Conservation (phyloP, 1,284 basidiomycete genomes). For the Ustilago hordei region DNA sequence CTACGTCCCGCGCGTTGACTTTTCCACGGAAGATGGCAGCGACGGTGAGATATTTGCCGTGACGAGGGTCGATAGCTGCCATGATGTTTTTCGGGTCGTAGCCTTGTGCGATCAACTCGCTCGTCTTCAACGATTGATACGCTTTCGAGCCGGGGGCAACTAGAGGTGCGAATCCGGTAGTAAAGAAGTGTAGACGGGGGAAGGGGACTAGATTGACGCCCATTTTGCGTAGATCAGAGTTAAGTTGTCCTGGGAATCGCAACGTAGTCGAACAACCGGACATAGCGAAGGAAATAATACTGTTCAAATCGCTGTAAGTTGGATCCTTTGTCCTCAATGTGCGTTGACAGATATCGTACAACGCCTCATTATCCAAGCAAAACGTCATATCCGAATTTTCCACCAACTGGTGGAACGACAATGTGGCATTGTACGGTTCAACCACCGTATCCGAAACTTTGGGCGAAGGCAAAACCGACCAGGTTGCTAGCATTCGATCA, state of each 20-base stretch:
- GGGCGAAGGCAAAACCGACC: conserved; percentile 89
- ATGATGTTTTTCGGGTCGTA: conserved; percentile 68
- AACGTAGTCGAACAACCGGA: conserved; percentile 94
- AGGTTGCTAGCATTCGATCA: conserved; percentile 90
- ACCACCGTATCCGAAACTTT: conserved; percentile 96
- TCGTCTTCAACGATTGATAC: conserved; percentile 72
- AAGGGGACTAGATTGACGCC: conserved; percentile 82
- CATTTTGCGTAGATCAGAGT: conserved; percentile 92
- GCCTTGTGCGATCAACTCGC: conserved; percentile 63
- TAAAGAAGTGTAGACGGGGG: conserved; percentile 70
- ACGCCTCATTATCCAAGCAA: conserved; percentile 92
- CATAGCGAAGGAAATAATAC: conserved; percentile 97
- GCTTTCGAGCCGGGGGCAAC: conserved; percentile 70
- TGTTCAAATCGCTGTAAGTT: conserved; percentile 60
- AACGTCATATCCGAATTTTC: conserved; percentile 89
- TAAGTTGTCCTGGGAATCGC: conserved; percentile 94
- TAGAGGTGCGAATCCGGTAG: conserved; percentile 68
- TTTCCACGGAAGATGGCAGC: conserved; percentile 86
- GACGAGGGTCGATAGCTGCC: conserved; percentile 85
- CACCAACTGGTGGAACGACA: conserved; percentile 90
- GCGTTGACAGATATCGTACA: conserved; percentile 85
- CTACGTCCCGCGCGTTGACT: conserved; percentile 71
- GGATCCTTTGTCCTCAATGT: conserved; percentile 78
- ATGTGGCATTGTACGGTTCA: conserved; percentile 91
- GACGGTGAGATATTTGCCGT: conserved; percentile 86